Base-by-base conservation (phyloP, 768 basidiomycete genomes). In the Auricularia heimuer region DNA sequence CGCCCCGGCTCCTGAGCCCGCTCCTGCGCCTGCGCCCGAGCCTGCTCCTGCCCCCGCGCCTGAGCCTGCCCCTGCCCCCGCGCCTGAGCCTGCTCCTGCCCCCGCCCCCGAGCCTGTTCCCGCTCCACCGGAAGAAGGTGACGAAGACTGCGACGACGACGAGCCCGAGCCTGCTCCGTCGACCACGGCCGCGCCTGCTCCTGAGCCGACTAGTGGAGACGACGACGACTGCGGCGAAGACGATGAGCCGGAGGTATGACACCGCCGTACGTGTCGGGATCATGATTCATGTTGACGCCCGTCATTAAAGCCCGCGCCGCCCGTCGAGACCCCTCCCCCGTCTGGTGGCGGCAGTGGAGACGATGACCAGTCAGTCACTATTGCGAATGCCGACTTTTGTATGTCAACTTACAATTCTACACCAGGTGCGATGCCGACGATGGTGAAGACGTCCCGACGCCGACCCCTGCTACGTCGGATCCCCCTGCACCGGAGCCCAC, bases 1-100 rank as follows among this genome's bases (percentile, higher is more conserved):
- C 34, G 81, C 8, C 73, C 80, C 34, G 70, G 70, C 18, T 1
- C 47, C 62, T 70, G 70, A 54, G 58, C 35, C 63, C 33, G 65
- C 33, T 37, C 62, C 45, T 37, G 67, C 73, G 34, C 64, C 68
- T 3, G 73, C 71, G 16, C 54, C 54, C 10, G n/a, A 56, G 54
- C 54, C 54, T 56, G 21, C 54, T 8, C 54, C 54, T 21, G 24
- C 16, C 54, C 10, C 11, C 14, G 54, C 16, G 10, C 44, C 44
- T 45, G 44, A 10, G 11, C 44, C 44, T 10, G 11, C 44, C 11
- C 44, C 44, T 45, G 44, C 29, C 29, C 29, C 29, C 29, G 29
- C 29, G 2, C 29, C 18, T 3, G 44, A 45, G 44, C 10, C 44
- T 10, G 11, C 44, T 11, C 10, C 44, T 11, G 54, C 14, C 14